Evolutionary conservation across 2,329 filamentous ascomycete species (phyloP), one percentile per base, ranked within the genome.

Genomic region (Hypoxylon sp.): DNA sequence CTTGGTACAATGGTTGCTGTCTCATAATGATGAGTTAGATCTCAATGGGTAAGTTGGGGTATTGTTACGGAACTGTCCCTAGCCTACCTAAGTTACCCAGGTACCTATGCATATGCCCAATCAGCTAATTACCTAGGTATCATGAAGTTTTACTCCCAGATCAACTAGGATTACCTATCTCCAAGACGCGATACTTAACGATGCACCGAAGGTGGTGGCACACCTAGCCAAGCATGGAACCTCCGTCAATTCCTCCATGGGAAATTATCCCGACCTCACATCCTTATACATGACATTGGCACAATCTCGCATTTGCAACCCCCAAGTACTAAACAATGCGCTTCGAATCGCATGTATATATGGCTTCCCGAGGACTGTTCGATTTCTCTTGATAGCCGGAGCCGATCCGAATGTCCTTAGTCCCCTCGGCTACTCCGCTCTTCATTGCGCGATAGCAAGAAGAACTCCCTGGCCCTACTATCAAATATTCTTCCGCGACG

Each of bases 241-340:
- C 2, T n/a, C 15, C 6, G 3, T 37, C 2, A 26, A 37, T 9
- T 37, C 20, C 20, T 12, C 23, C n/a, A 25, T 37, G 34, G 20
- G 34, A 7, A 13, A 37, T 37, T 37, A 37, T 26, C 20, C 34
- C 34, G 34, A 37, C 7, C 19, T 37, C 7, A 37, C 34, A 26
- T 21, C 34, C 7, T 12, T 37, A 11, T 37, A 37, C 20, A 37
- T 25, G 34, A 23, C 20, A 26, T 7, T 37, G 5, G 34, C 34
- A 26, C 34, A 37, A 16, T 37, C 8, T 26, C 34, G n/a, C 12
- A 21, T 26, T 11, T 15, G 34, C 20, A 37, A 13, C 20, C 7
- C 34, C 7, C 23, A n/a, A 37, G 34, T 21, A 3, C 20, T 25
- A 7, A 21, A 37, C 13, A 26, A 9, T 37, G 34, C 34, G 12